Conservation (phyloP, 805 yeast genomes). For the Lachancea dasiensis region DNA sequence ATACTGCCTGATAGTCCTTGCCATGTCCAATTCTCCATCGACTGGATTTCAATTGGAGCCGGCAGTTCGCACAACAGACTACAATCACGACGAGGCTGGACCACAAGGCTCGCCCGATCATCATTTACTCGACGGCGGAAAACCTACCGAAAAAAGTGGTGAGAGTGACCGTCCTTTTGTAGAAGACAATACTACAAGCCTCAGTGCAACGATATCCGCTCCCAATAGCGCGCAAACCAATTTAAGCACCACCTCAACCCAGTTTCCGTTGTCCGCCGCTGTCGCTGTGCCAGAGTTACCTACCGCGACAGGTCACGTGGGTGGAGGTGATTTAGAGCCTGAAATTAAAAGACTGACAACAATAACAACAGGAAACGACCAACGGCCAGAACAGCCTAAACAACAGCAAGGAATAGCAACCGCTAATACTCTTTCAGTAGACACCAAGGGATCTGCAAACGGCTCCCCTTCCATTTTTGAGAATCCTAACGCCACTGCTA, state of each 20-base stretch:
- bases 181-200: too few relatives aligned
- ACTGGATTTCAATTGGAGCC: conserved; percentile 6
- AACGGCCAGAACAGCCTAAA: background rate
- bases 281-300: background rate
- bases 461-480: too few relatives aligned
- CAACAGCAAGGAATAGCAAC: too few relatives aligned
- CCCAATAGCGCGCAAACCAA: too few relatives aligned
- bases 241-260: background rate
- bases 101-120: background rate
- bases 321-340: background rate
- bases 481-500: background rate
- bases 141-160: too few relatives aligned
- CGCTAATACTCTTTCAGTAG: background rate
- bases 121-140: too few relatives aligned
- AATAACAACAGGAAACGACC: background rate
- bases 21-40: conserved; percentile 6
- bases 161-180: too few relatives aligned
- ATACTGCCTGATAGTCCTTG: too few relatives aligned
- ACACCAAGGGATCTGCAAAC: background rate
- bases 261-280: background rate
- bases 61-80: background rate
- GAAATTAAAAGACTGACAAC: background rate
- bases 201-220: too few relatives aligned
- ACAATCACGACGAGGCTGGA: background rate
- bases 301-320: too few relatives aligned